Evolutionary conservation across 73 alveolate species (phyloP).

Genomic region (Tetrahymena thermophila): DNA sequence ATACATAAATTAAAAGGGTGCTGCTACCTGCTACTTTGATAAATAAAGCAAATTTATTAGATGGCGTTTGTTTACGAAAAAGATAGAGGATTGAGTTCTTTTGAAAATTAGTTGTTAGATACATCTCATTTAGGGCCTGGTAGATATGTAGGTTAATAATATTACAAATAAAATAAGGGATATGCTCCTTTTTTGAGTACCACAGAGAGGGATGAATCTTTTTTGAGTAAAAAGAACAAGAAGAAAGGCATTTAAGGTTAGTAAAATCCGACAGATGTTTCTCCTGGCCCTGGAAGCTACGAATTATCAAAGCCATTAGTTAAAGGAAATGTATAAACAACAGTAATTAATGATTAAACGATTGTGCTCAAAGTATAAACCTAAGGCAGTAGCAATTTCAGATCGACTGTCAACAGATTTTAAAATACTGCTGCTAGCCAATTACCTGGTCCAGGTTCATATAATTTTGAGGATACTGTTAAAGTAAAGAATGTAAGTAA

Average conservation of each 20-base stretch:
- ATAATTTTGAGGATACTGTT: not conserved
- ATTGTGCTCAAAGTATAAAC: not conserved
- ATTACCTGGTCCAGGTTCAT: not conserved
- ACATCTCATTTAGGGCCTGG: not conserved
- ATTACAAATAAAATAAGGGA: not conserved
- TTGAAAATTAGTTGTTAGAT: not conserved
- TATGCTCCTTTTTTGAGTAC: not conserved
- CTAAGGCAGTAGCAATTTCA: not conserved
- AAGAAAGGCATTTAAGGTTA: not conserved
- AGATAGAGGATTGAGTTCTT: not conserved
- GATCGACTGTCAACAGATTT: not conserved
- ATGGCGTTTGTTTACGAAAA: not conserved
- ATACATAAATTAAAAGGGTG: not conserved
- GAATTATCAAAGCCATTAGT: not conserved
- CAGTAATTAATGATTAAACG: not conserved
- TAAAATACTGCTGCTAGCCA: not conserved
- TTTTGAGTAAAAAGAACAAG: not conserved
- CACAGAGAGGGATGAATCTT: not conserved
- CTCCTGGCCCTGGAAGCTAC: not conserved
- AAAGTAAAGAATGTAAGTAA: not conserved
- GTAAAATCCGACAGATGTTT: not conserved
- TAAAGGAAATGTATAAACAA: not conserved
- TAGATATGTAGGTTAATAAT: not conserved
- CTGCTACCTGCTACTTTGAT: not conserved
- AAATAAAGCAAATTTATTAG: not conserved